Base-by-base conservation (phyloP, 2,329 filamentous ascomycete species). In the Diaporthe nobilis region DNA sequence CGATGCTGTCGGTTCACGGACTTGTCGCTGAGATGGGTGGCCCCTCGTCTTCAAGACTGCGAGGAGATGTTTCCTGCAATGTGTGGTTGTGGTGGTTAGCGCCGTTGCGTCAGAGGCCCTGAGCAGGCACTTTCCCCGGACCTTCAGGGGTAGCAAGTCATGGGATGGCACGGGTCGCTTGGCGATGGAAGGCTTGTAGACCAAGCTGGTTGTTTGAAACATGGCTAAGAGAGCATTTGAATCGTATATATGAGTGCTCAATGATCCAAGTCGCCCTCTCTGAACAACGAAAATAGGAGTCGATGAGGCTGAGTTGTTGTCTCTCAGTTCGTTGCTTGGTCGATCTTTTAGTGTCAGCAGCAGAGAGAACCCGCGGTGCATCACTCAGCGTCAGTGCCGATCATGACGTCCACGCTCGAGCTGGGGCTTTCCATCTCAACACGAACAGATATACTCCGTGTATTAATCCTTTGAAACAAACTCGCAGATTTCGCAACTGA, bases 141-240 rank as follows among this genome's bases (percentile, higher is more conserved):
- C 8, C 17, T 67, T 55, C 65, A 70, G 65, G 65, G 65, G 65
- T 55, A 37, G 42, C 37, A 25, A 9, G 47, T 68, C 65, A 55
- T 70, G 65, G 34, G 65, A 70, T 55, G 65, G 49, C 49, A 42
- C 49, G 12, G 6, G 13, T 28, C 2, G 65, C 65, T 70, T 70
- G 65, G 65, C 65, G 34, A 55, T 31, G 49, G 65, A 15, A 25
- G 25, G 17, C 31, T 28, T 51, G 7, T 17, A 22, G 65, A 28
- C 34, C 49, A 55, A 31, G 49, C 49, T 70, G 34, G 49, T n/a
- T 55, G 49, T 70, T 70, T 53, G 34, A 70, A 70, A 70, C 65
- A 20, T 49, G 34, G 49, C 65, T n/a, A 70, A 55, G 65, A 55
- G 47, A 25, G 49, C 5, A 13, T 53, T n/a, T 68, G 63, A 68